phyloP scores from a whole-genome alignment of 2,329 filamentous ascomycete species.

The Coniochaeta prunicola region DNA sequence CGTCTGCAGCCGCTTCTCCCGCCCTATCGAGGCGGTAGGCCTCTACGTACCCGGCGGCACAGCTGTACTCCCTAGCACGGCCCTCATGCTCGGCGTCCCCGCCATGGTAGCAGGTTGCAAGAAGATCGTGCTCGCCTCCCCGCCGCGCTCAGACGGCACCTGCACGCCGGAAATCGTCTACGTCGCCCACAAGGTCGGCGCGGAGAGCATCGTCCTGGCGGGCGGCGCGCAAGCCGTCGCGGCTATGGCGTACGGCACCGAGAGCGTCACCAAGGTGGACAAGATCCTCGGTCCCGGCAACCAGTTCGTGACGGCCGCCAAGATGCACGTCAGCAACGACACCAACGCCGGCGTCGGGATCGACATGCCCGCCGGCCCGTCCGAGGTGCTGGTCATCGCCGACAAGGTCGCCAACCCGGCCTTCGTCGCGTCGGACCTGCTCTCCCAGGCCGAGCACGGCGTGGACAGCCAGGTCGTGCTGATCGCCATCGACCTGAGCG shows the following conservation, averaged over 20 bases:
- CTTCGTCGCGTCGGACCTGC: conserved; percentile 89
- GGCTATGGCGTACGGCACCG: conserved; percentile 94
- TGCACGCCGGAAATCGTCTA: conserved; percentile 97
- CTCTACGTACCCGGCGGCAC: conserved; percentile 95
- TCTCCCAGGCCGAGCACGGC: conserved; percentile 95
- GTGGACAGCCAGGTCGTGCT: conserved; percentile 93
- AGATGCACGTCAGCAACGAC: conserved; percentile 98
- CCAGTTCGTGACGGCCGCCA: conserved; percentile 96
- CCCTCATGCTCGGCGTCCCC: conserved; percentile 95
- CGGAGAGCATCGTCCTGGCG: conserved; percentile 90
- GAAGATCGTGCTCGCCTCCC: conserved; percentile 89
- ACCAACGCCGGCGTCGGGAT: conserved; percentile 93
- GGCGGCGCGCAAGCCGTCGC: conserved; percentile 94
- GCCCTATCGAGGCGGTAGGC: conserved; percentile 92
- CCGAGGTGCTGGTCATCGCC: conserved; percentile 92
- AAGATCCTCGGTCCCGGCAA: conserved; percentile 98
- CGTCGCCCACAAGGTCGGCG: conserved; percentile 91
- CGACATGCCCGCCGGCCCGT: conserved; percentile 96
- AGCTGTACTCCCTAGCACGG: conserved; percentile 92
- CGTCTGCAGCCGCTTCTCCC: conserved; percentile 83
- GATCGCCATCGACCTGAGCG: conserved; percentile 73
- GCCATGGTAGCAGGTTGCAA: conserved; percentile 96
- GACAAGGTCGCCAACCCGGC: conserved; percentile 83
- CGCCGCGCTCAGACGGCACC: conserved; percentile 80
- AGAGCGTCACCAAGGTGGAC: conserved; percentile 92